Conservation (phyloP, 768 basidiomycete species). For the Mycena latifolia region DNA sequence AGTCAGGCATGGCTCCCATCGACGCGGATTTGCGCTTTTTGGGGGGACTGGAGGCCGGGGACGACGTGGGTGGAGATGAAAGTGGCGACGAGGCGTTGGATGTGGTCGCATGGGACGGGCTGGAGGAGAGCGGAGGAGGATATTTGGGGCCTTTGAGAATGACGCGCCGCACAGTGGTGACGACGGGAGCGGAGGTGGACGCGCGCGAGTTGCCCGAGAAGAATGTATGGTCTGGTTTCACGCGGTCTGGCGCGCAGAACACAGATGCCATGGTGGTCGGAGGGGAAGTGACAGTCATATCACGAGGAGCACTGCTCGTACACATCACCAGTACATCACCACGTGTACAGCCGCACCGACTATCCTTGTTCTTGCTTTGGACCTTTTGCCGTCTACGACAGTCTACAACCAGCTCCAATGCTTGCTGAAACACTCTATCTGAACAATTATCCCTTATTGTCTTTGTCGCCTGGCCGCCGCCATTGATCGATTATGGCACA, state of each 20-base stretch:
- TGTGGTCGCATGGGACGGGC: constrained; percentile 22
- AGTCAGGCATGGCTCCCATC: constrained; percentile 18
- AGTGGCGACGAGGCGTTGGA: constrained; percentile 43
- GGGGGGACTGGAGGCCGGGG: constrained; percentile 30
- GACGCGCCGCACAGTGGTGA: not conserved
- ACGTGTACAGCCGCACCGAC: not conserved
- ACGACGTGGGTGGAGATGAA: constrained; percentile 40
- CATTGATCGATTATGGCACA: too few species aligned
- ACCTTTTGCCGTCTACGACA: too few species aligned
- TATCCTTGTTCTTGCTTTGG: constrained; percentile 2
- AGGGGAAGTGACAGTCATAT: not conserved
- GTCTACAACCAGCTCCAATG: not conserved
- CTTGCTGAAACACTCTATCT: not conserved
- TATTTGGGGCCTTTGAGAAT: not conserved
- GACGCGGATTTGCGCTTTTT: constrained; percentile 53
- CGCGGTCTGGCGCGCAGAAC: constrained; percentile 1
- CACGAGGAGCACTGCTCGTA: constrained; percentile 1
- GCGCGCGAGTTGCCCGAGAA: not conserved
- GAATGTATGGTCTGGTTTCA: not conserved
- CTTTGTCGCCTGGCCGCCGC: too few species aligned
- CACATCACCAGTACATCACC: not conserved
- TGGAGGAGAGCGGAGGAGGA: constrained; percentile 17
- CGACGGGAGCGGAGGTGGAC: not conserved
- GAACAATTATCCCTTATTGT: not conserved
- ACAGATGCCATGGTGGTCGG: not conserved